phyloP scores from a whole-genome alignment of 768 basidiomycete genomes.

The Daedaleopsis sinensis region DNA sequence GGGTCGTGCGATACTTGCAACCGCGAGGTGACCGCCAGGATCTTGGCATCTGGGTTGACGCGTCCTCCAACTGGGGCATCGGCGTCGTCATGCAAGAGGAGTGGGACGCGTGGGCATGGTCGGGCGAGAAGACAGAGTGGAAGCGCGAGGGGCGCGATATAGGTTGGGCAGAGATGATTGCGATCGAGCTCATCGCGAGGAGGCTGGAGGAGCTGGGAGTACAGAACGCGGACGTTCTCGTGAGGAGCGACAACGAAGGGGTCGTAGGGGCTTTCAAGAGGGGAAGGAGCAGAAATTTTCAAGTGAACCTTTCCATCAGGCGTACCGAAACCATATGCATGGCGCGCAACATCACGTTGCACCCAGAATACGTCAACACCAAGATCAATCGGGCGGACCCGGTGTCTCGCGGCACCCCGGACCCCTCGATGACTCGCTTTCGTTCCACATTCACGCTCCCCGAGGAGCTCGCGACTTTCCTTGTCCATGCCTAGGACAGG shows the following conservation, averaged over 20 bases:
- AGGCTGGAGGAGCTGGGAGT: background rate
- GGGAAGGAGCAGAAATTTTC: background rate
- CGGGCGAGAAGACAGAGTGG: background rate
- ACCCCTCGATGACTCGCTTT: background rate
- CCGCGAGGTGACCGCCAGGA: background rate
- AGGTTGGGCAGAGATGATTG: conserved; percentile 4
- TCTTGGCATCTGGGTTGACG: background rate
- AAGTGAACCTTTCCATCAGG: conserved; percentile 2
- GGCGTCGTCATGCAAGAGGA: background rate
- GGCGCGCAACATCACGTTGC: background rate
- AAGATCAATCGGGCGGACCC: background rate
- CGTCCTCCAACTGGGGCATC: conserved; percentile 1
- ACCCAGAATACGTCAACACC: background rate
- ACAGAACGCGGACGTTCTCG: background rate
- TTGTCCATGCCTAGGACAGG: background rate
- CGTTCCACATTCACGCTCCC: background rate
- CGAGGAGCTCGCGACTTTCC: background rate
- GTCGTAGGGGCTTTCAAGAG: background rate
- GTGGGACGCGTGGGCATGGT: conserved; percentile 7
- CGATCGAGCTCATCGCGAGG: background rate
- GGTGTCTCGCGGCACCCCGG: conserved; percentile 1
- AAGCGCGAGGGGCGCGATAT: background rate
- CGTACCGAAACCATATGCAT: background rate
- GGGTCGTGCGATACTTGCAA: background rate
- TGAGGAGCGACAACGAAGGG: background rate